phyloP scores from a whole-genome alignment of 2,329 filamentous ascomycete genomes.

The Aspergillus glaucus region DNA sequence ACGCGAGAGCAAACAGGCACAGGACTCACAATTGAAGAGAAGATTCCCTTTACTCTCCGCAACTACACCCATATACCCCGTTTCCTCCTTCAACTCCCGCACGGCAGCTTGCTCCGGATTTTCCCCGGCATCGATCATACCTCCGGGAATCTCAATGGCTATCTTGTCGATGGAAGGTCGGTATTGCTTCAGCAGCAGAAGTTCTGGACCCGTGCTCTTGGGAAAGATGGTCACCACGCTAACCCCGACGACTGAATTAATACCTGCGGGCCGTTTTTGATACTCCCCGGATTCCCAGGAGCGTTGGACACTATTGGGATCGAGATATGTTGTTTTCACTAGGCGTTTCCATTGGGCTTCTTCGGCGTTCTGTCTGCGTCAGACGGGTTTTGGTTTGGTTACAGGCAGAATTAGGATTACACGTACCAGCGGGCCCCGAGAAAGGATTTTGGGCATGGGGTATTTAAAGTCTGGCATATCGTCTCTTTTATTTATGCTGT shows the following conservation, averaged over 20 bases:
- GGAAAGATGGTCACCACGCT: neutral
- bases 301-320: neutral
- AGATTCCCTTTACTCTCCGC: neutral
- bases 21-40: neutral
- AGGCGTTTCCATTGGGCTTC: neutral
- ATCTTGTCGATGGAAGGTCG: neutral
- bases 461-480: neutral
- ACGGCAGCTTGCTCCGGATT: neutral
- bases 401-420: neutral
- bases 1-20: neutral
- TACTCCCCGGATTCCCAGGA: neutral
- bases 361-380: neutral
- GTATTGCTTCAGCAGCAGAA: neutral
- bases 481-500: too few species aligned
- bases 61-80: neutral
- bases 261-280: neutral
- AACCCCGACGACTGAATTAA: neutral
- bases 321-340: neutral
- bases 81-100: neutral
- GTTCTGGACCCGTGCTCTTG: neutral
- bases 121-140: neutral
- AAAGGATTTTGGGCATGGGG: neutral
- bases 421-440: neutral
- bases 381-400: neutral
- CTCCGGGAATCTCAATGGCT: neutral